Conservation (phyloP, 2,329 filamentous ascomycete genomes). For the Graphiopsis chlorocephala region DNA sequence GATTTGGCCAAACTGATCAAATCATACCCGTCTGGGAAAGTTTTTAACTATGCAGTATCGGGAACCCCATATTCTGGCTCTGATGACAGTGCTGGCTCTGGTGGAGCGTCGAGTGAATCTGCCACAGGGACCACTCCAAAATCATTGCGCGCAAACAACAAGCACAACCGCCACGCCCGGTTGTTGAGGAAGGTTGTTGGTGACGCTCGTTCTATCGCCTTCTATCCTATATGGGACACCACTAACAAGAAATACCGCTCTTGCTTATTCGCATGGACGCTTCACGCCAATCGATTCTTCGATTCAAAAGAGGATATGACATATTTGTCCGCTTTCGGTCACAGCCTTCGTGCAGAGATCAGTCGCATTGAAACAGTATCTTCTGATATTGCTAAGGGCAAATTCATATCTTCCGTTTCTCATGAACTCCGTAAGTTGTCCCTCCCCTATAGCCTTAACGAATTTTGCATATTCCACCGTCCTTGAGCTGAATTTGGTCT, state of each 20-base stretch:
- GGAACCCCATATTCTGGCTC: constrained; percentile 25
- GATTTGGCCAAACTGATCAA: constrained; percentile 19
- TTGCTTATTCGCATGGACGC: constrained; percentile 37
- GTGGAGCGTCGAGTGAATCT: background rate
- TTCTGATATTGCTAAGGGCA: constrained; percentile 48
- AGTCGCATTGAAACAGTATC: constrained; percentile 37
- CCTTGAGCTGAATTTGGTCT: too few species aligned
- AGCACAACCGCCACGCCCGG: background rate
- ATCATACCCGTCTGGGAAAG: constrained; percentile 25
- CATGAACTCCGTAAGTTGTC: constrained; percentile 43
- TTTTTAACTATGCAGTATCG: constrained; percentile 27
- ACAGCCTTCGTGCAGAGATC: constrained; percentile 40
- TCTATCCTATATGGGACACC: constrained; percentile 16
- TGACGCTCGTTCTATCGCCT: constrained; percentile 7
- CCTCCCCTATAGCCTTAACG: background rate
- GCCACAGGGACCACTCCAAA: background rate
- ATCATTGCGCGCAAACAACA: background rate
- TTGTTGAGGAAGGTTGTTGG: background rate
- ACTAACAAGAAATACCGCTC: constrained; percentile 2
- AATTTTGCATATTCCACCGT: too few species aligned
- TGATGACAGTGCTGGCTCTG: constrained; percentile 10
- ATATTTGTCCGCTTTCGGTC: constrained; percentile 38
- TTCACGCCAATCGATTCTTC: constrained; percentile 37
- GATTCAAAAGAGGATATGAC: constrained; percentile 37
- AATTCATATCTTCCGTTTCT: constrained; percentile 51